Base-by-base conservation (phyloP, 2,329 filamentous ascomycete genomes). In the Rhynchosporium secalis region DNA sequence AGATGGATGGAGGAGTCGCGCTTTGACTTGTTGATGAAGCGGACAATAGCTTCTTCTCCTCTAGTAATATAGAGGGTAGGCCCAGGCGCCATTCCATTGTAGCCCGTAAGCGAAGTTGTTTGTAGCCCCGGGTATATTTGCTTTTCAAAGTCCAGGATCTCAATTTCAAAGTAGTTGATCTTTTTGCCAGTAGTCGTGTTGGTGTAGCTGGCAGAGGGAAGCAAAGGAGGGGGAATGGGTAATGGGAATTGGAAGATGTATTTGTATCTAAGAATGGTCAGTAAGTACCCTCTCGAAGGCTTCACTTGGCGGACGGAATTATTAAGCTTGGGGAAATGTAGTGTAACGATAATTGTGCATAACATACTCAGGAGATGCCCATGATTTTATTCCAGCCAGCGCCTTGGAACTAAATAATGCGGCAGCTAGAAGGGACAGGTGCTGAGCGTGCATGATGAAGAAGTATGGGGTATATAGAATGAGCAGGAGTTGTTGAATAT, bases 31-130 rank as follows among this genome's bases (percentile, higher is more conserved):
- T 86, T 86, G 65, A 80, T 76, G 65, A 83, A 80, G 38, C 83
- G 77, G 7, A 85, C 79, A 2, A 86, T 77, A 2, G 78, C 78
- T 73, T 86, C 81, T 20, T 77, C 76, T 0, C 81, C 81, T 60
- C 75, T 41, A 5, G 54, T 52, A 15, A 62, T 51, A 28, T 78
- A 70, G 65, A 84, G 80, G 1, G 79, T 84, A 6, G 82, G 82
- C 0, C 83, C 83, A 6, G 83, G 82, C 4, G 77, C 75, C 7
- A 80, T 78, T 13, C 83, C 83, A 74, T 85, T 80, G 65, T 85
- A 86, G 6, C 83, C 82, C 28, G 77, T 71, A 36, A 80, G 62
- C 9, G 74, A 68, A 1, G 79, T 76, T 15, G 72, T 68, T 5
- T 72, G 72, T 8, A 79, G 72, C 56, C 76, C 70, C 3, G 78